Conservation (phyloP, 1,284 basidiomycete species). For the Sporisorium sorghi region DNA sequence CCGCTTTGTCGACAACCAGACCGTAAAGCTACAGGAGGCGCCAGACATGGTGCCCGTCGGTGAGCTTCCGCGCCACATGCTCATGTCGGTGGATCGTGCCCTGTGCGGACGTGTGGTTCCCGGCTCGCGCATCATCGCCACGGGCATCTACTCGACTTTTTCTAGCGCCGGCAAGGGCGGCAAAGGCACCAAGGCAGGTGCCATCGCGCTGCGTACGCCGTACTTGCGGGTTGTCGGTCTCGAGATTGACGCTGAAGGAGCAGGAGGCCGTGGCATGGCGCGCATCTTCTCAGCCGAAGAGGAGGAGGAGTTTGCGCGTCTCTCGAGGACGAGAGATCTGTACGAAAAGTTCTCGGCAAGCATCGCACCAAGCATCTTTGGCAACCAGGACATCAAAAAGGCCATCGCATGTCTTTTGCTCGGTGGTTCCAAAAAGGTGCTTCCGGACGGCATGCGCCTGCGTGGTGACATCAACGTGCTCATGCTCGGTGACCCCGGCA, state of each 20-base stretch:
- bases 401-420: slow-evolving; percentile 93
- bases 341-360: slow-evolving; percentile 94
- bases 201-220: slow-evolving; percentile 87
- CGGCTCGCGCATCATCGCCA: slow-evolving; percentile 91
- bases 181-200: slow-evolving; percentile 63
- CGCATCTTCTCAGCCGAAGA: slow-evolving; percentile 89
- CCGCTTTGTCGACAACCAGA: slow-evolving; percentile 93
- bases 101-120: slow-evolving; percentile 75
- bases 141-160: slow-evolving; percentile 97
- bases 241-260: slow-evolving; percentile 78
- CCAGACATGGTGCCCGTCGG: slow-evolving; percentile 99
- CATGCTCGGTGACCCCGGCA: slow-evolving; percentile 95
- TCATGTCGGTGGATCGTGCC: slow-evolving; percentile 83
- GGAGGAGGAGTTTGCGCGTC: slow-evolving; percentile 93
- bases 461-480: slow-evolving; percentile 98
- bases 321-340: slow-evolving; percentile 88
- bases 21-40: slow-evolving; percentile 96
- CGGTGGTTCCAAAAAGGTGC: slow-evolving; percentile 96
- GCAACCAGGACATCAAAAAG: slow-evolving; percentile 97
- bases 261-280: slow-evolving; percentile 76
- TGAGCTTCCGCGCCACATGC: slow-evolving; percentile 94
- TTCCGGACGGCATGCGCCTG: slow-evolving; percentile 96
- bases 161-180: slow-evolving; percentile 82
- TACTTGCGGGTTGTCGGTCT: slow-evolving; percentile 94
- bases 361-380: slow-evolving; percentile 97